Conservation (phyloP, 2,329 filamentous ascomycete species). For the Penicillium hordei region DNA sequence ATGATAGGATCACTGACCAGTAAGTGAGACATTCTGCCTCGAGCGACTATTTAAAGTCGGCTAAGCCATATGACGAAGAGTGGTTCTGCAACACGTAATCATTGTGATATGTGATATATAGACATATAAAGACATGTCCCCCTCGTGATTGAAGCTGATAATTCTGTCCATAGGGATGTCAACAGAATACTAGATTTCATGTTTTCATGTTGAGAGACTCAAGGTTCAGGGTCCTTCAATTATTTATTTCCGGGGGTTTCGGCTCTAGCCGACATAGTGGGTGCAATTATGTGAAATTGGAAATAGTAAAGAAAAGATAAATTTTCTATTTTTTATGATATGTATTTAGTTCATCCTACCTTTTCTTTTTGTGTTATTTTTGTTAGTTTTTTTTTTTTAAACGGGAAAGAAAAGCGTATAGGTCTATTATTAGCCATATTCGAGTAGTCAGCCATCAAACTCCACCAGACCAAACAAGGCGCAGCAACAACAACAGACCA, state of each 20-base stretch:
- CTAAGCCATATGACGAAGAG: background rate
- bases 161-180: background rate
- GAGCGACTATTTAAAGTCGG: background rate
- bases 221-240: background rate
- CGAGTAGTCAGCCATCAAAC: slow-evolving; percentile 17
- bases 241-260: background rate
- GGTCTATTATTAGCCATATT: slow-evolving; percentile 10
- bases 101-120: too few species aligned
- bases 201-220: background rate
- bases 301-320: background rate
- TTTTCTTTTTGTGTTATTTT: too few species aligned
- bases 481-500: slow-evolving; percentile 19
- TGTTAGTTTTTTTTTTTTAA: background rate
- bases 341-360: too few species aligned
- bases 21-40: slow-evolving; percentile 13
- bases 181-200: too few species aligned
- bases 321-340: background rate
- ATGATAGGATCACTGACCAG: background rate
- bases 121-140: background rate
- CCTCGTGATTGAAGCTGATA: background rate
- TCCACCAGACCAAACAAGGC: slow-evolving; percentile 28
- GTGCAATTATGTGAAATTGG: background rate
- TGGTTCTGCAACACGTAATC: too few species aligned
- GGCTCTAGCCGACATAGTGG: background rate
- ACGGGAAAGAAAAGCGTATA: background rate